phyloP scores from a whole-genome alignment of 306 rosid species.

The Casuarina equisetifolia region DNA sequence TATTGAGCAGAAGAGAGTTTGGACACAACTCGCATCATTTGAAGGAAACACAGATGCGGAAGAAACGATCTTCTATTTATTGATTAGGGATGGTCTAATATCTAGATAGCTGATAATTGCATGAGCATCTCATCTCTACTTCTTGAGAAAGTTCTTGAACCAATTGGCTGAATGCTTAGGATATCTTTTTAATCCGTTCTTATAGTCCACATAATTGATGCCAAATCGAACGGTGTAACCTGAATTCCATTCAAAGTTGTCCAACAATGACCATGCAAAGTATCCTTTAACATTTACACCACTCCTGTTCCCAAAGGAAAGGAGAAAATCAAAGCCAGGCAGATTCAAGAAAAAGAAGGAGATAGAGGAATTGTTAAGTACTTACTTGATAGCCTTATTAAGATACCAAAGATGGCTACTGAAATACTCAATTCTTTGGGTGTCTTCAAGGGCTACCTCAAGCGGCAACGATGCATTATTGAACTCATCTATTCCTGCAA shows the following conservation, averaged over 20 bases:
- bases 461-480: background rate
- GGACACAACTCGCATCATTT: background rate
- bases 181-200: constrained; percentile 45
- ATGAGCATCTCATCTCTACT: background rate
- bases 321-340: background rate
- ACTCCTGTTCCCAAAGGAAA: constrained; percentile 22
- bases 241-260: constrained; percentile 49
- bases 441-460: constrained; percentile 28
- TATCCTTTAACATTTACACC: constrained; percentile 54
- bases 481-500: constrained; percentile 27
- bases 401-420: constrained; percentile 25
- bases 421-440: constrained; percentile 28
- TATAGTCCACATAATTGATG: constrained; percentile 40
- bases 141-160: constrained; percentile 52
- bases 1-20: too few relatives aligned
- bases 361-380: background rate
- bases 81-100: background rate
- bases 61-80: background rate
- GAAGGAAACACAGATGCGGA: background rate
- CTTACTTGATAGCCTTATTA: constrained; percentile 33
- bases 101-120: background rate
- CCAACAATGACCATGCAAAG: constrained; percentile 58
- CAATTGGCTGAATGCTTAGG: constrained; percentile 50
- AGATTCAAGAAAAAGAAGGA: background rate
- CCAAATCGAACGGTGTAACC: constrained; percentile 53